A percentile compares a stretch with the other conserved stretches of the same genome.
phyloP scores from a whole-genome alignment of 2,329 filamentous ascomycete species.

The Ophiostoma sp. region DNA sequence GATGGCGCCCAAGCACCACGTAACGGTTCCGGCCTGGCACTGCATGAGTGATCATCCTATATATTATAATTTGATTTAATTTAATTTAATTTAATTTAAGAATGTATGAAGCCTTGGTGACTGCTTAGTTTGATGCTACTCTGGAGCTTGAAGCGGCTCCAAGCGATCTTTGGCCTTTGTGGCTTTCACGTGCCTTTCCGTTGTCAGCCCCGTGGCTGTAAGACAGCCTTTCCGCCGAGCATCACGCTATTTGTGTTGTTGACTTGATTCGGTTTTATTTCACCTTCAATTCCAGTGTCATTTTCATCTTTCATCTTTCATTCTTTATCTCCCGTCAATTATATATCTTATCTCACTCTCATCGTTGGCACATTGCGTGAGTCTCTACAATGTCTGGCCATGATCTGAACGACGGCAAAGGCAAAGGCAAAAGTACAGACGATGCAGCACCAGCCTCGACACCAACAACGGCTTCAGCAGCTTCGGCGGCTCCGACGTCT shows the following conservation, averaged over 20 bases:
- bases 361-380: background rate
- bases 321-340: background rate
- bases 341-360: background rate
- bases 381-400: slow-evolving; percentile 8
- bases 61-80: background rate
- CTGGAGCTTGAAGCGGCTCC: background rate
- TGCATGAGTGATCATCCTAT: background rate
- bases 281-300: background rate
- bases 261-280: background rate
- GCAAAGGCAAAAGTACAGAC: slow-evolving; percentile 20
- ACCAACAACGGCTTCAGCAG: background rate
- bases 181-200: slow-evolving; percentile 8
- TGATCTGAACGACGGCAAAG: background rate
- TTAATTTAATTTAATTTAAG: too few relatives aligned
- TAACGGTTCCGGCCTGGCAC: background rate
- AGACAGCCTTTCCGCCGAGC: slow-evolving; percentile 4
- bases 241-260: background rate
- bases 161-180: background rate
- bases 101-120: background rate
- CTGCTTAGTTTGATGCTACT: background rate
- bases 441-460: background rate
- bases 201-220: background rate
- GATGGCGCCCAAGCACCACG: background rate
- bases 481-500: background rate
- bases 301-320: background rate